Evolutionary conservation across 805 yeast genomes (phyloP).

Genomic region (Candida jianshihensis): DNA sequence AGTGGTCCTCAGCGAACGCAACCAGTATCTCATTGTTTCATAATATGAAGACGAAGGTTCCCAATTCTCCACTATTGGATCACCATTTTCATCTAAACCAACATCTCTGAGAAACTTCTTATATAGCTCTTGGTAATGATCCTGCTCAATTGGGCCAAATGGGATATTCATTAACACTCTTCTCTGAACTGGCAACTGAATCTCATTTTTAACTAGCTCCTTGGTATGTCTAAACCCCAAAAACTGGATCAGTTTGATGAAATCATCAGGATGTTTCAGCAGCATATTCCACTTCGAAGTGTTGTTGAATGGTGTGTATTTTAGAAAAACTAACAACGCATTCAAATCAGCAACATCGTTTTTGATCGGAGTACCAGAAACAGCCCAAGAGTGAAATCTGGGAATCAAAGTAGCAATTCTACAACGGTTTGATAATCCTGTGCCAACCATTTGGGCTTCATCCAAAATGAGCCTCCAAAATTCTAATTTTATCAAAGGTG

Average conservation of each 20-base stretch:
- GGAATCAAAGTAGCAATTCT: slow-evolving; percentile 75
- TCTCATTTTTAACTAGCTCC: slow-evolving; percentile 70
- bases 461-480: slow-evolving; percentile 89
- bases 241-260: slow-evolving; percentile 43
- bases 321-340: slow-evolving; percentile 62
- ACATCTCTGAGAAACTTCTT: slow-evolving; percentile 52
- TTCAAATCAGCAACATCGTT: slow-evolving; percentile 59
- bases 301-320: slow-evolving; percentile 52
- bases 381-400: slow-evolving; percentile 92
- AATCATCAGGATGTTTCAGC: slow-evolving; percentile 24
- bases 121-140: slow-evolving; percentile 63
- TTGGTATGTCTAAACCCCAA: slow-evolving; percentile 78
- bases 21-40: slow-evolving; percentile 58
- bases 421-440: slow-evolving; percentile 68
- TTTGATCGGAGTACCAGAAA: slow-evolving; percentile 89
- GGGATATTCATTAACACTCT: slow-evolving; percentile 65
- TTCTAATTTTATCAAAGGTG: slow-evolving; percentile 75
- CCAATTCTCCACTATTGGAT: slow-evolving; percentile 43
- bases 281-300: slow-evolving; percentile 13
- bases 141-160: slow-evolving; percentile 78
- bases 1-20: slow-evolving; percentile 60
- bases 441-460: slow-evolving; percentile 90
- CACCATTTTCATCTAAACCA: slow-evolving; percentile 40
- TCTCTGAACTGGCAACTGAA: slow-evolving; percentile 71
- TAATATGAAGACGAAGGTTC: slow-evolving; percentile 36